Evolutionary conservation across 768 basidiomycete genomes (phyloP).

Genomic region (Pleurotus eryngii): DNA sequence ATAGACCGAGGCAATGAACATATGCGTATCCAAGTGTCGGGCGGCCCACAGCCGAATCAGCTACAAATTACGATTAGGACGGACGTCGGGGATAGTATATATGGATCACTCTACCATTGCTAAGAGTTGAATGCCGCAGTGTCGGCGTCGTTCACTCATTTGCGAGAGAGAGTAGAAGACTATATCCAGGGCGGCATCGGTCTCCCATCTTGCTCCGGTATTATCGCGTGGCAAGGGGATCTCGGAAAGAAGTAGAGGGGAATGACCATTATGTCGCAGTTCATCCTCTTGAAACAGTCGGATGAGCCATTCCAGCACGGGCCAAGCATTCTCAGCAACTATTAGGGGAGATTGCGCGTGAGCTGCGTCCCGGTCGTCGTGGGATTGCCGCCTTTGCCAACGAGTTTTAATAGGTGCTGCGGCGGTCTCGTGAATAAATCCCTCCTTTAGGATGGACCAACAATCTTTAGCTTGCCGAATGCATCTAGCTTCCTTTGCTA

Average conservation of each 20-base stretch:
- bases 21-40: slow-evolving; percentile 30
- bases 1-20: slow-evolving; percentile 34
- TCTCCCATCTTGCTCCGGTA: slow-evolving; percentile 52
- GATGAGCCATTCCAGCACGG: slow-evolving; percentile 66
- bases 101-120: slow-evolving; percentile 23
- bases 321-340: slow-evolving; percentile 67
- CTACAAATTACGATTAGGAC: slow-evolving; percentile 17
- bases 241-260: slow-evolving; percentile 54
- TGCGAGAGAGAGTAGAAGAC: slow-evolving; percentile 34
- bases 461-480: slow-evolving; percentile 52
- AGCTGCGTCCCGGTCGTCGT: slow-evolving; percentile 24
- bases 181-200: slow-evolving; percentile 47
- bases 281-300: slow-evolving; percentile 70
- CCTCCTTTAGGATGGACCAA: slow-evolving; percentile 59
- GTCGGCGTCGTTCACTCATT: slow-evolving; percentile 23
- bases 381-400: slow-evolving; percentile 27
- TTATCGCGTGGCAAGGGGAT: slow-evolving; percentile 52
- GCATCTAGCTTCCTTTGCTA: slow-evolving; percentile 52
- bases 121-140: slow-evolving; percentile 31
- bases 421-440: slow-evolving; percentile 41
- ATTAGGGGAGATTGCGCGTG: slow-evolving; percentile 14
- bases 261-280: slow-evolving; percentile 24
- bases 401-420: slow-evolving; percentile 24
- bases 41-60: slow-evolving; percentile 36
- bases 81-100: slow-evolving; percentile 9